These are phyloP conservation scores for Mycena haematopus DNA, from an alignment of 768 basidiomycete species.

Conservation along the genomic window DNA sequence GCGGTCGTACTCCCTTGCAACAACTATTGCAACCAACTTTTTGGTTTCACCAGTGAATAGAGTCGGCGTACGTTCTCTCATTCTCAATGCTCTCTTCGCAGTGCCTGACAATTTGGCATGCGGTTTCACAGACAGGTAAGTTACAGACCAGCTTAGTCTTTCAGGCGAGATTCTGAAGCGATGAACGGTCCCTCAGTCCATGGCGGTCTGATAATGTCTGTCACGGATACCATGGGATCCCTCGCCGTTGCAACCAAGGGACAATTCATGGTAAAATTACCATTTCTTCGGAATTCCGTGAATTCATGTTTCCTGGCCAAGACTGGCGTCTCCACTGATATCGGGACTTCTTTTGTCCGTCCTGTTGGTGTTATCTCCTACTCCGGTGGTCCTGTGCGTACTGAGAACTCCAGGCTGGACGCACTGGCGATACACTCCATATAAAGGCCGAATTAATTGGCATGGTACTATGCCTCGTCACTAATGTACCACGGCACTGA, in stretches of 20 bases:
- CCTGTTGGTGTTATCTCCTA: slow-evolving; percentile 36
- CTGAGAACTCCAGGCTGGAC: slow-evolving; percentile 53
- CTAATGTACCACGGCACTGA: not conserved
- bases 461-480: slow-evolving; percentile 54
- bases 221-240: slow-evolving; percentile 84
- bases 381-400: not conserved
- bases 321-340: slow-evolving; percentile 86
- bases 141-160: no score
- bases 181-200: slow-evolving; percentile 53
- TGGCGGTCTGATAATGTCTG: slow-evolving; percentile 80
- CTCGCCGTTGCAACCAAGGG: slow-evolving; percentile 84
- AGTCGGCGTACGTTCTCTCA: slow-evolving; percentile 76
- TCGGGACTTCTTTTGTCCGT: slow-evolving; percentile 66
- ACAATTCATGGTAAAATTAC: slow-evolving; percentile 62
- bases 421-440: slow-evolving; percentile 67
- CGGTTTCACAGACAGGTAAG: slow-evolving; percentile 45
- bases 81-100: not conserved
- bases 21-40: slow-evolving; percentile 2
- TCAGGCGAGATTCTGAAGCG: not conserved
- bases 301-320: not conserved
- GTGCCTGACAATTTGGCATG: not conserved
- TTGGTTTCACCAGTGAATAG: slow-evolving; percentile 65
- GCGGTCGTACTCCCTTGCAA: not conserved
- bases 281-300: not conserved
- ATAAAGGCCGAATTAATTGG: slow-evolving; percentile 70